These are phyloP conservation scores for Limonomyces culmigenus DNA, from an alignment of 1,284 basidiomycete genomes.

Conservation along the genomic window DNA sequence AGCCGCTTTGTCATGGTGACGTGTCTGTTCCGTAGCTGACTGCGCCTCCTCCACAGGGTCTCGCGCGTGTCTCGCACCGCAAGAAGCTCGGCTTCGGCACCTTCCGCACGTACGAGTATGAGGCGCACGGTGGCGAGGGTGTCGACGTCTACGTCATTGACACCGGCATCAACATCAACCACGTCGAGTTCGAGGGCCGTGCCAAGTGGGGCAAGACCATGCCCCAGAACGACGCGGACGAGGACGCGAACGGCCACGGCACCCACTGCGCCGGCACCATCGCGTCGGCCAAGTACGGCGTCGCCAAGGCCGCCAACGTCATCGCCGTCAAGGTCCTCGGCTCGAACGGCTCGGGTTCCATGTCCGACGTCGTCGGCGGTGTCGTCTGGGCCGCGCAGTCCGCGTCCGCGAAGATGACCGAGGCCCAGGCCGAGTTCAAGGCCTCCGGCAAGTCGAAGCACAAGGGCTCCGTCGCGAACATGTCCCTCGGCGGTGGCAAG, in stretches of 20 bases:
- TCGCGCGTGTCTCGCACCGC: conserved; percentile 91
- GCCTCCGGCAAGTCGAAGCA: conserved; percentile 23
- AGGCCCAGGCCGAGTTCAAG: conserved; percentile 46
- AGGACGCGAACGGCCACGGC: conserved; percentile 23
- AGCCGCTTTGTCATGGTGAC: too few relatives aligned
- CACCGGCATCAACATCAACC: conserved; percentile 81
- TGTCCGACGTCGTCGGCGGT: conserved; percentile 87
- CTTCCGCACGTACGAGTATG: conserved; percentile 78
- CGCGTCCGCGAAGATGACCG: conserved; percentile 38
- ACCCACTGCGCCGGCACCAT: conserved; percentile 25
- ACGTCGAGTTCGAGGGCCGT: conserved; percentile 65
- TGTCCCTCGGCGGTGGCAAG: conserved; percentile 95
- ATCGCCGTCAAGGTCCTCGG: conserved; percentile 97
- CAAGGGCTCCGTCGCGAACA: conserved; percentile 95
- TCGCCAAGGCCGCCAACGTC: conserved; percentile 86
- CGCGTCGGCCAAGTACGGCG: conserved; percentile 51
- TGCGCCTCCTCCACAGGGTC: conserved; percentile 48
- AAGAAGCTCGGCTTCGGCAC: conserved; percentile 63
- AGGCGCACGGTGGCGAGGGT: conserved; percentile 67
- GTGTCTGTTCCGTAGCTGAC: too few relatives aligned
- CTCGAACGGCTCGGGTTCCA: conserved; percentile 84
- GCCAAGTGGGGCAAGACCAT: conserved; percentile 22
- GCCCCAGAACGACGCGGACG: conserved; percentile 34
- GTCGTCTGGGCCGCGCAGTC: conserved; percentile 69
- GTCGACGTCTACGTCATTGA: conserved; percentile 79